phyloP scores from a whole-genome alignment of 2,329 filamentous ascomycete genomes.

The Phyllosticta citrichinensis region DNA sequence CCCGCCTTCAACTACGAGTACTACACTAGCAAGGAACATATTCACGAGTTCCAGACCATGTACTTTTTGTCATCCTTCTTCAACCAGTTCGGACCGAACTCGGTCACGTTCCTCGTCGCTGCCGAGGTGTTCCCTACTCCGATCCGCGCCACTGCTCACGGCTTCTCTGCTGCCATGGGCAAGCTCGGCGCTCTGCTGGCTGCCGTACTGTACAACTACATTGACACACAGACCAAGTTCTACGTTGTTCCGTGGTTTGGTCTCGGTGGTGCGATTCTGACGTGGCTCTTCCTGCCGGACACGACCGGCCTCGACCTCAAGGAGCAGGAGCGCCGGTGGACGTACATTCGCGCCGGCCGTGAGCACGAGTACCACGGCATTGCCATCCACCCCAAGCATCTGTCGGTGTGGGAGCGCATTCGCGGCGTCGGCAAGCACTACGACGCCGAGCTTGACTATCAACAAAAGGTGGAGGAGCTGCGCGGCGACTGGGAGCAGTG shows the following conservation, averaged over 20 bases:
- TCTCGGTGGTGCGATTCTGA: conserved; percentile 74
- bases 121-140: conserved; percentile 95
- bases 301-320: conserved; percentile 94
- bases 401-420: conserved; percentile 79
- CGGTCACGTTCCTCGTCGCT: conserved; percentile 89
- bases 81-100: conserved; percentile 97
- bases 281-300: conserved; percentile 81
- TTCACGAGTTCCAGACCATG: conserved; percentile 93
- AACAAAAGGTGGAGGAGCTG: conserved; percentile 78
- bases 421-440: conserved; percentile 72
- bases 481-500: conserved; percentile 45
- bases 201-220: conserved; percentile 90
- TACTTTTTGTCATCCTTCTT: conserved; percentile 98
- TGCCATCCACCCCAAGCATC: conserved; percentile 78
- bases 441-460: conserved; percentile 71
- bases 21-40: conserved; percentile 61
- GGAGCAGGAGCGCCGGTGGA: conserved; percentile 92
- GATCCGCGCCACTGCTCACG: conserved; percentile 86
- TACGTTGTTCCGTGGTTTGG: conserved; percentile 94
- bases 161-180: conserved; percentile 83
- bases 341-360: conserved; percentile 69
- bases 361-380: conserved; percentile 84
- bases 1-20: conserved; percentile 82
- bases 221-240: conserved; percentile 74
- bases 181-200: conserved; percentile 83